These are phyloP conservation scores for Alternaria longipes DNA, from an alignment of 2,329 filamentous ascomycete genomes.

Conservation along the genomic window DNA sequence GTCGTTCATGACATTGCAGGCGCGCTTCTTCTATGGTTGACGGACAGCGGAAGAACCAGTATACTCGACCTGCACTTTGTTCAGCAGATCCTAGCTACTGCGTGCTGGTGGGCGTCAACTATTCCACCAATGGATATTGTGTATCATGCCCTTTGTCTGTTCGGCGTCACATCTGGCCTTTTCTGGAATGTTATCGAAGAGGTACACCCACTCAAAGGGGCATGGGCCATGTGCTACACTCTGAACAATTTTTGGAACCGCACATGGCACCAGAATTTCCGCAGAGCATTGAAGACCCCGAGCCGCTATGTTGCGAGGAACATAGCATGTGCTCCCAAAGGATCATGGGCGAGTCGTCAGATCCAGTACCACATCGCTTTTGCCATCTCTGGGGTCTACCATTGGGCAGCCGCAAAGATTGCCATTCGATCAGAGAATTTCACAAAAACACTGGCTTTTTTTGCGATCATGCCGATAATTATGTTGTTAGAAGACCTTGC, in stretches of 20 bases:
- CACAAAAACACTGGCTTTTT: neutral
- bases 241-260: slow-evolving; percentile 4
- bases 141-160: neutral
- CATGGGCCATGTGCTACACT: neutral
- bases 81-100: neutral
- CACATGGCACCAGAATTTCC: slow-evolving; percentile 4
- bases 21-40: neutral
- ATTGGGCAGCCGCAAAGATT: neutral
- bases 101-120: slow-evolving; percentile 3
- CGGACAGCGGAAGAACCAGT: neutral
- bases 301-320: neutral
- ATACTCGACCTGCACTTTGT: slow-evolving; percentile 2
- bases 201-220: neutral
- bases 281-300: neutral
- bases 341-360: slow-evolving; percentile 1
- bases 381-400: neutral
- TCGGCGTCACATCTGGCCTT: neutral
- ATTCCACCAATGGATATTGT: neutral
- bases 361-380: slow-evolving; percentile 5
- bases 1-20: neutral
- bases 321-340: neutral
- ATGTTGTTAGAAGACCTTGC: neutral
- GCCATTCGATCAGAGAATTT: neutral
- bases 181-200: slow-evolving; percentile 4
- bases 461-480: neutral